Evolutionary conservation across 371 early-diverging fungal species (phyloP).

Genomic region (Chytridiales sp.): DNA sequence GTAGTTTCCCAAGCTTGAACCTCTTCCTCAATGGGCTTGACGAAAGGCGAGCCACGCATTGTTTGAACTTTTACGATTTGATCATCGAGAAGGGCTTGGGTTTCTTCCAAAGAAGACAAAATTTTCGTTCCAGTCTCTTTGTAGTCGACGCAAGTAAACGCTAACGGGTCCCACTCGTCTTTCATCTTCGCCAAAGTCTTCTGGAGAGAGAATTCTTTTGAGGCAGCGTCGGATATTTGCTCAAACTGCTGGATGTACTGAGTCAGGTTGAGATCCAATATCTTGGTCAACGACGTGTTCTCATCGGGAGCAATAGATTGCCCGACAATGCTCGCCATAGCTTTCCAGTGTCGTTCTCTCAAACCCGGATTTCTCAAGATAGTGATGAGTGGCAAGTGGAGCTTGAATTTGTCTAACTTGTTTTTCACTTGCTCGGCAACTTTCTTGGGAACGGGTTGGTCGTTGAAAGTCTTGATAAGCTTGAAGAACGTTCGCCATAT

Average conservation of each 20-base stretch:
- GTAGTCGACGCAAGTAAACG: conserved; percentile 51
- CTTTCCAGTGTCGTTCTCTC: conserved; percentile 51
- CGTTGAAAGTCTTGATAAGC: conserved; percentile 49
- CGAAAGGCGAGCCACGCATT: conserved; percentile 56
- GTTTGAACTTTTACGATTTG: conserved; percentile 61
- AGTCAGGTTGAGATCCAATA: conserved; percentile 51
- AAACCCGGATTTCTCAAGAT: conserved; percentile 56
- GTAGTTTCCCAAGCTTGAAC: conserved; percentile 47
- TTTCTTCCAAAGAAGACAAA: conserved; percentile 51
- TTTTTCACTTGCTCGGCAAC: conserved; percentile 55
- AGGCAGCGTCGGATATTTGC: conserved; percentile 51
- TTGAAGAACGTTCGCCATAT: conserved; percentile 55
- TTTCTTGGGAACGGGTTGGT: conserved; percentile 52
- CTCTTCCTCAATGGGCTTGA: conserved; percentile 54
- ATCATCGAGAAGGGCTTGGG: conserved; percentile 56
- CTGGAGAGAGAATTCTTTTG: conserved; percentile 55
- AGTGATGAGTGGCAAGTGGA: conserved; percentile 48
- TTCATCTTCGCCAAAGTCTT: conserved; percentile 55
- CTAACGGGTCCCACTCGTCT: conserved; percentile 53
- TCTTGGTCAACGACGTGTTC: conserved; percentile 46
- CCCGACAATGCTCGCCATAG: conserved; percentile 49
- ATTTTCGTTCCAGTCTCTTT: conserved; percentile 58
- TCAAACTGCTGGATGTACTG: conserved; percentile 48
- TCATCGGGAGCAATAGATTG: conserved; percentile 50
- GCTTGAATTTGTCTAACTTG: conserved; percentile 55